Base-by-base conservation (phyloP, 2,329 filamentous ascomycete genomes). In the Didymella arachidicola region DNA sequence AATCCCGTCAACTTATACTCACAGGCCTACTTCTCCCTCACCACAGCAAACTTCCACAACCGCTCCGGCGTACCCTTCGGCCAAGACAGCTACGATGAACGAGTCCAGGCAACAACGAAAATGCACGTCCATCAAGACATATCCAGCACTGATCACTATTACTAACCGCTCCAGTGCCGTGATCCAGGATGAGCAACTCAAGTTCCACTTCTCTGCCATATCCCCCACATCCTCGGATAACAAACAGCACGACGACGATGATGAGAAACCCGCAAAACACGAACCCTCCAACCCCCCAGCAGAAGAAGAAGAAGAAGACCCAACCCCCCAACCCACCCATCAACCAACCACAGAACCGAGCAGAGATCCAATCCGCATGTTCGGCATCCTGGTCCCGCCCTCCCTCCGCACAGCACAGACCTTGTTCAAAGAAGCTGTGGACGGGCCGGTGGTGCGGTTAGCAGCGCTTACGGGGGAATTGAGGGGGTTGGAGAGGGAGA, bases 31-130 rank as follows among this genome's bases (percentile, higher is more conserved):
- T 69, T 83, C 29, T 77, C 79, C 63, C 81, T 93, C 39, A 88
- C 90, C n/a, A 85, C 90, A 57, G 90, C 91, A 61, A 92, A 93
- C 77, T 93, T 91, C 76, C 80, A 85, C 27, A 86, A 85, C n/a
- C 82, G 86, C 70, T 80, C 85, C 12, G 84, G 87, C 30, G 74
- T 86, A 61, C 81, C 86, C 41, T 93, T 89, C 72, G 90, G 89
- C 3, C 83, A 81, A 62, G 88, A 91, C 67, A 84, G 86, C 70
- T 94, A 91, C 72, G 89, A 93, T 74, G 84, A 87, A 63, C 84
- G 90, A 45, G 91, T 92, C 87, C 86, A 87, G 71, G 88, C 89
- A 3, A 77, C 75, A 22, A 78, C 84, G 51, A 74, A 77, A 53
- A 65, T 88, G 71, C 74, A 55, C 83, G 69, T 10, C 22, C 22